Conservation (phyloP, 345 rosid genomes). For the Mallotus nudiflorus region DNA sequence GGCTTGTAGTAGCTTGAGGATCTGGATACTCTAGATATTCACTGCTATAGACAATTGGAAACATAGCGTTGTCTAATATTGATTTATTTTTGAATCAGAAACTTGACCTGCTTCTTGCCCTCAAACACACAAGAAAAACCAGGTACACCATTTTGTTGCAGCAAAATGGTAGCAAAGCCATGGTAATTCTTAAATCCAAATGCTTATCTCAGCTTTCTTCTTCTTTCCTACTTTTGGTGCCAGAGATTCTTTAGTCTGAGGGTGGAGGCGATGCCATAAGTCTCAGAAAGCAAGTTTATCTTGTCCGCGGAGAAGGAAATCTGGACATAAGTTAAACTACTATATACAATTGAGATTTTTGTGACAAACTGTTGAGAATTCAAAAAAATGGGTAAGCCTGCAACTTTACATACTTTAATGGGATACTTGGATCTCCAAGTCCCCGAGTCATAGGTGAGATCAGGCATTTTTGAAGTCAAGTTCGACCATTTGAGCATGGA, state of each 20-base stretch:
- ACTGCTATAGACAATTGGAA: background rate
- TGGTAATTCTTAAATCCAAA: background rate
- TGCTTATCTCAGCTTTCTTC: background rate
- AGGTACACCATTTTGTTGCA: background rate
- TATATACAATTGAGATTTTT: background rate
- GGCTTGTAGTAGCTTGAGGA: slow-evolving; percentile 3
- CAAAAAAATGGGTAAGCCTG: background rate
- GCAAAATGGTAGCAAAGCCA: background rate
- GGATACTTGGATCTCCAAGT: background rate
- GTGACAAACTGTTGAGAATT: background rate
- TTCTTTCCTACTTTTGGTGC: background rate
- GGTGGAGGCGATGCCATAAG: too few relatives aligned
- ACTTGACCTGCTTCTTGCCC: background rate
- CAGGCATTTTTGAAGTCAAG: background rate
- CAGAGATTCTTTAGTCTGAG: too few relatives aligned
- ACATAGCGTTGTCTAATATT: background rate
- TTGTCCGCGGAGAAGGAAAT: background rate
- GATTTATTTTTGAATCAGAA: background rate
- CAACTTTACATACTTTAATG: background rate
- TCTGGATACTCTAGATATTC: background rate
- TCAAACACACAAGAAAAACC: background rate
- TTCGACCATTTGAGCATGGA: background rate
- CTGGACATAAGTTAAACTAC: background rate
- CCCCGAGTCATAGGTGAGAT: background rate
- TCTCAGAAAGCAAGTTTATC: background rate